Base-by-base conservation (phyloP, 495 filamentous ascomycete species). In the Penicillium lagena region DNA sequence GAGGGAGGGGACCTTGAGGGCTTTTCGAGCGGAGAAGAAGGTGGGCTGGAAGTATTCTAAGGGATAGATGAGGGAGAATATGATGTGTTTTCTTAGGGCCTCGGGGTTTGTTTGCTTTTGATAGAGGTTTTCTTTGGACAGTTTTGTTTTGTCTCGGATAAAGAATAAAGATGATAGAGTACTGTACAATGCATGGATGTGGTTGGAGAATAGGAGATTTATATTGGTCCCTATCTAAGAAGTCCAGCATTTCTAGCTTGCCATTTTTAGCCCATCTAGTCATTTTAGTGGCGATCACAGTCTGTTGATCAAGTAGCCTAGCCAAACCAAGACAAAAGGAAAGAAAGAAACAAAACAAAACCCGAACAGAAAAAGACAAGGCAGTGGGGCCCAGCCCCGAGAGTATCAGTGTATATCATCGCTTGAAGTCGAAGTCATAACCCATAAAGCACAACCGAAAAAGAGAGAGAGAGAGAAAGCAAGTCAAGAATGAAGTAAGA, bases 11-110 rank as follows among this genome's bases (percentile, higher is more conserved):
- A 82, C 83, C 0, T 51, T 96, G 49, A 60, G 66, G 35, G 74
- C 68, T 30, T 82, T 96, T 70, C 74, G 83, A 57, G 87, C 89
- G 2, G 75, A 79, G 49, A 98, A 96, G 77, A 82, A 71, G 63
- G 71, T 71, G 47, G 67, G 63, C 8, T 73, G 65, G 64, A 71
- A 67, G 48, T 49, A 63, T 39, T 52, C 55, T 15, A 64, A 62
- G 43, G 62, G 63, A 7, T 62, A 38, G 59, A 12, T 46, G 22
- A 1, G 11, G n/a, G 8, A 36, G 35, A 29, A 47, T 33, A 11
- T 8, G 46, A 13, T 45, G 12, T 27, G 33, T 40, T 15, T 35
- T 39, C 32, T 35, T 35, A 15, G 14, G 15, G 5, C 32, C 31
- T 35, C 17, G n/a, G 28, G n/a, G 28, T 9, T 41, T 40, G n/a